Percentiles rank a stretch among this genome's conserved stretches.
These are phyloP conservation scores for Hymenoscyphus infarciens DNA, from an alignment of 2,329 filamentous ascomycete species.

Conservation along the genomic window DNA sequence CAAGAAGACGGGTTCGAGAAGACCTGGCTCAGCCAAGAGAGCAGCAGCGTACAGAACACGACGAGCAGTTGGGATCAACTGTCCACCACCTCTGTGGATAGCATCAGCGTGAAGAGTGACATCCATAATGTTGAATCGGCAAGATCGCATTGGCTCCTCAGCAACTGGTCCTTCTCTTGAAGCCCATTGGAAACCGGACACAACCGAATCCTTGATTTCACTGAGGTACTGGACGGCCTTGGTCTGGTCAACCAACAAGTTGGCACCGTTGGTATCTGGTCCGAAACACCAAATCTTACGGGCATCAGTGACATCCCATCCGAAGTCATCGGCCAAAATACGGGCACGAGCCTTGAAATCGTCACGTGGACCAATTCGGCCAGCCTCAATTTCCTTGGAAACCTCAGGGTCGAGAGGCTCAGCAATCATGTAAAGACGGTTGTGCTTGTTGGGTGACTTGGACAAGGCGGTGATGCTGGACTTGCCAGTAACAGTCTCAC, in stretches of 20 bases:
- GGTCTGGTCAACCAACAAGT: constrained; percentile 98
- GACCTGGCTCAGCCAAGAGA: constrained; percentile 84
- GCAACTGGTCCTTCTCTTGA: constrained; percentile 94
- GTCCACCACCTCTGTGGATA: constrained; percentile 98
- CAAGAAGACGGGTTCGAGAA: constrained; percentile 97
- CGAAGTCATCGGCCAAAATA: constrained; percentile 91
- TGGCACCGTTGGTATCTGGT: constrained; percentile 95
- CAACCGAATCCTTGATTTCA: constrained; percentile 99
- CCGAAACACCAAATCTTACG: constrained; percentile 99
- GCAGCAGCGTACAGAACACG: constrained; percentile 94
- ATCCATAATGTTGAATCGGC: constrained; percentile 99
- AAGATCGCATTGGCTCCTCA: constrained; percentile 95
- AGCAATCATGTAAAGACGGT: constrained; percentile 96
- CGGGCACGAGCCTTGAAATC: constrained; percentile 99
- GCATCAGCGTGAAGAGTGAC: constrained; percentile 99
- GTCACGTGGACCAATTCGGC: constrained; percentile 92
- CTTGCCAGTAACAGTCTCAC: constrained; percentile 82
- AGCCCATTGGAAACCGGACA: constrained; percentile 99
- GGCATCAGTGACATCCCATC: constrained; percentile 99
- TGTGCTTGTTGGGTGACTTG: constrained; percentile 99
- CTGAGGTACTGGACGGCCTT: constrained; percentile 99
- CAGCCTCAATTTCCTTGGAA: constrained; percentile 80
- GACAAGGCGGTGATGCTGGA: constrained; percentile 96
- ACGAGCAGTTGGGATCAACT: constrained; percentile 96
- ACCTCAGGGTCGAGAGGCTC: constrained; percentile 91